Percentiles rank a stretch among this genome's conserved stretches.
Conservation (phyloP, 139 green algal genomes). For the Ettlia oleoabundans region DNA sequence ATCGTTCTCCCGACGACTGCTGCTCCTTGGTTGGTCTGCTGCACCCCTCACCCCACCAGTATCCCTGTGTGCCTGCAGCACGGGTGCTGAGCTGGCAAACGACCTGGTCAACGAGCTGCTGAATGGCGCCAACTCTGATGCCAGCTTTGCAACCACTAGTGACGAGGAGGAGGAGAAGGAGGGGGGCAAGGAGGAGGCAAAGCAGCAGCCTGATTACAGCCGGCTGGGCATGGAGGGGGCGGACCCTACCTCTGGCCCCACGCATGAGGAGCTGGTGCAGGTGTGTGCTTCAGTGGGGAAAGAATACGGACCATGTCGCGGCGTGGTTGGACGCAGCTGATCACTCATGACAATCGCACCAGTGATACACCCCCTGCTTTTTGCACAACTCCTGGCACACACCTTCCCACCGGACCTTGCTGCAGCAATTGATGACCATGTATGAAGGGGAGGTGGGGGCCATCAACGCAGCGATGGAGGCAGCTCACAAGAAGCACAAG, state of each 20-base stretch:
- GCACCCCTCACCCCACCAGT: not conserved
- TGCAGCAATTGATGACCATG: slow-evolving; percentile 5
- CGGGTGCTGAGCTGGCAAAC: not conserved
- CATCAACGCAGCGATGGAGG: not conserved
- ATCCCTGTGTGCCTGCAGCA: not conserved
- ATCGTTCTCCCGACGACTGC: no score
- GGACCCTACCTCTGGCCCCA: not conserved
- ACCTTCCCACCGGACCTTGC: not conserved
- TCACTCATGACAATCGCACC: no score
- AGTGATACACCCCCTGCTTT: not conserved
- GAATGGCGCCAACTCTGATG: not conserved
- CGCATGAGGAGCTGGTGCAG: not conserved
- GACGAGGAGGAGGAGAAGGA: not conserved
- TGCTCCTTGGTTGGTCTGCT: no score
- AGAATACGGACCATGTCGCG: no score
- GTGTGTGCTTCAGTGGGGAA: no score
- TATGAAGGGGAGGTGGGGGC: slow-evolving; percentile 9
- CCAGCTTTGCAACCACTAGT: not conserved
- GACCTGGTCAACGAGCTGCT: not conserved
- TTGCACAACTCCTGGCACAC: no score
- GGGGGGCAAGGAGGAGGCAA: no score
- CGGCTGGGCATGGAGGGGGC: slow-evolving; percentile 17
- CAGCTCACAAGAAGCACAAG: not conserved
- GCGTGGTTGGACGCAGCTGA: no score
- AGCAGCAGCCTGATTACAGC: not conserved